A percentile compares a stretch with the other conserved stretches of the same genome.
Conservation (phyloP, 164 flowering plant genomes). For the Umbellularia californica region DNA sequence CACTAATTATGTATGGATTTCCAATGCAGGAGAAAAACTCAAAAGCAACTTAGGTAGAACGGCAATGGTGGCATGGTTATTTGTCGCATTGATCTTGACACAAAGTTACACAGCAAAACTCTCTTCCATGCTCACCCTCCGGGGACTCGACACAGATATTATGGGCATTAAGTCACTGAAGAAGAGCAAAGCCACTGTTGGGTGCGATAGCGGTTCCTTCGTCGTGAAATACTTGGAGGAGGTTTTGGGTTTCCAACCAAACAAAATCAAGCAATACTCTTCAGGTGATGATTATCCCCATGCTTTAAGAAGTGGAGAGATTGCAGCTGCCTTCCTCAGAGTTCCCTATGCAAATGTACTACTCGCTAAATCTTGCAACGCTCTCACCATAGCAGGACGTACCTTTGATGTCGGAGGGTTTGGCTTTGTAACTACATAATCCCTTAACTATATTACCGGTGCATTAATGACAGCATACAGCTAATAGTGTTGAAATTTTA, state of each 20-base stretch:
- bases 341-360: not conserved
- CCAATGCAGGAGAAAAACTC: slow-evolving; percentile 14
- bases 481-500: too few relatives aligned
- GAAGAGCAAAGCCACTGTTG: not conserved
- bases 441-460: too few relatives aligned
- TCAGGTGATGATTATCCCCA: not conserved
- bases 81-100: slow-evolving; percentile 20
- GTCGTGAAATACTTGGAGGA: not conserved
- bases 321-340: not conserved
- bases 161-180: not conserved
- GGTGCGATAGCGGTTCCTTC: not conserved
- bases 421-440: slow-evolving; percentile 3
- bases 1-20: not conserved
- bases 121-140: not conserved
- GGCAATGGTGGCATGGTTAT: slow-evolving; percentile 23
- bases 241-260: not conserved
- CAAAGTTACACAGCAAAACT: slow-evolving; percentile 26
- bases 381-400: not conserved
- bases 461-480: too few relatives aligned
- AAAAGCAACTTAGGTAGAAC: slow-evolving; percentile 18
- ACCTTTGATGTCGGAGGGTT: not conserved
- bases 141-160: not conserved
- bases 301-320: not conserved
- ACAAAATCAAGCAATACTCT: not conserved
- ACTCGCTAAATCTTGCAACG: not conserved